Evolutionary conservation across 163 green algal species (phyloP).

Genomic region (Scenedesmus sp.): DNA sequence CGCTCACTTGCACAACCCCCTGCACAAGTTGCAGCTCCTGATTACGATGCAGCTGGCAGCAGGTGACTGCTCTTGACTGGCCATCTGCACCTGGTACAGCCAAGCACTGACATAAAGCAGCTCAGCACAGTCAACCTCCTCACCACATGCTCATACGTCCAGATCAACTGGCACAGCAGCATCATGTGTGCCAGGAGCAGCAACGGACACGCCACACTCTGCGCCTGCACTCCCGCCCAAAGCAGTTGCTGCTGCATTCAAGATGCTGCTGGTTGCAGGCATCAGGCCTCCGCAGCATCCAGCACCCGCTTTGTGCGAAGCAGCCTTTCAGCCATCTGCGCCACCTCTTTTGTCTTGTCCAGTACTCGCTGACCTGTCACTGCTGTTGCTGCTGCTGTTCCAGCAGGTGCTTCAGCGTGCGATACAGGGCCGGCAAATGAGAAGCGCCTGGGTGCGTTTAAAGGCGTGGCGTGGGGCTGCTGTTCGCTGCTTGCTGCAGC

Average conservation of each 20-base stretch:
- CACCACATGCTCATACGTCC: not conserved
- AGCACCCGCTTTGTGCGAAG: not conserved
- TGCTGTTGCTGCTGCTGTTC: not conserved
- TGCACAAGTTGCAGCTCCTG: too few relatives aligned
- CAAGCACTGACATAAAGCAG: too few relatives aligned
- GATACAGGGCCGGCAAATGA: not conserved
- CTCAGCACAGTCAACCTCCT: not conserved
- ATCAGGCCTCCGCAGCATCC: not conserved
- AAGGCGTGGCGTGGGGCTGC: not conserved
- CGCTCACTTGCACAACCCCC: too few relatives aligned
- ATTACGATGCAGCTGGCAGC: too few relatives aligned
- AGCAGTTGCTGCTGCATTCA: not conserved
- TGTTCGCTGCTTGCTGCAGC: not conserved
- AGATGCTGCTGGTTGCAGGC: not conserved
- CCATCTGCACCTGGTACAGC: too few relatives aligned
- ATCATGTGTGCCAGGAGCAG: not conserved
- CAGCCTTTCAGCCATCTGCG: not conserved
- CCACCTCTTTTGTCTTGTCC: not conserved
- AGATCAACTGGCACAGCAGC: not conserved
- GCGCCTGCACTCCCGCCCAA: not conserved
- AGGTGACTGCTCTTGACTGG: too few relatives aligned
- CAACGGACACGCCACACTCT: not conserved
- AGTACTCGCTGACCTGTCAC: not conserved
- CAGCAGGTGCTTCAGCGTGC: not conserved
- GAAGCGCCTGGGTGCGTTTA: not conserved